Conservation (phyloP, 2,329 filamentous ascomycete genomes). For the Hysterium pulicare region DNA sequence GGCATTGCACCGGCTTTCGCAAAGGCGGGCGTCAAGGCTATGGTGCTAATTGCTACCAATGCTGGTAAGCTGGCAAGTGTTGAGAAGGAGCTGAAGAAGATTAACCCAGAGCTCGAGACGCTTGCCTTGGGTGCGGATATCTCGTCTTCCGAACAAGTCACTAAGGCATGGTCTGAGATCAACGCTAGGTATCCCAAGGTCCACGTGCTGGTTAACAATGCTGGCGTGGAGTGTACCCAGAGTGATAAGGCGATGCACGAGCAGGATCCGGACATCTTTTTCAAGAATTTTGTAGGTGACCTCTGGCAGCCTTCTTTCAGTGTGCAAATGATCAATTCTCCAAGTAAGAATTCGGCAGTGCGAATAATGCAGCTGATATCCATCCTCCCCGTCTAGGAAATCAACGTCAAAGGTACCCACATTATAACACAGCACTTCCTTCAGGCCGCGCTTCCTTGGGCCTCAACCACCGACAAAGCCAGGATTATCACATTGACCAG, state of each 20-base stretch:
- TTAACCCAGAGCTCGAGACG: constrained; percentile 16
- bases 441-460: constrained; percentile 11
- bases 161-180: constrained; percentile 13
- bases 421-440: constrained; percentile 12
- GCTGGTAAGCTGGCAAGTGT: constrained; percentile 16
- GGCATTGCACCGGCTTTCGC: constrained; percentile 23
- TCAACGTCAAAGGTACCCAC: constrained; percentile 11
- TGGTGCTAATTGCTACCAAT: constrained; percentile 22
- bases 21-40: constrained; percentile 19
- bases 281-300: constrained; percentile 15
- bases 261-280: constrained; percentile 14
- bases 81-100: constrained; percentile 9
- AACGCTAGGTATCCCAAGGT: constrained; percentile 10
- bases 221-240: constrained; percentile 9
- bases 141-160: constrained; percentile 15
- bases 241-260: too few species aligned
- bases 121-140: constrained; percentile 18
- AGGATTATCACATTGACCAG: constrained; percentile 15
- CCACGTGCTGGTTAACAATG: constrained; percentile 18
- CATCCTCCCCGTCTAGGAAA: constrained; percentile 1
- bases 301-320: constrained; percentile 10
- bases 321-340: not conserved
- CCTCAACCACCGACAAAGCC: constrained; percentile 12
- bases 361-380: not conserved
- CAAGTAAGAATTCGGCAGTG: not conserved